These are phyloP conservation scores for Magnolia sinica DNA, from an alignment of 164 flowering plant species.

Conservation along the genomic window DNA sequence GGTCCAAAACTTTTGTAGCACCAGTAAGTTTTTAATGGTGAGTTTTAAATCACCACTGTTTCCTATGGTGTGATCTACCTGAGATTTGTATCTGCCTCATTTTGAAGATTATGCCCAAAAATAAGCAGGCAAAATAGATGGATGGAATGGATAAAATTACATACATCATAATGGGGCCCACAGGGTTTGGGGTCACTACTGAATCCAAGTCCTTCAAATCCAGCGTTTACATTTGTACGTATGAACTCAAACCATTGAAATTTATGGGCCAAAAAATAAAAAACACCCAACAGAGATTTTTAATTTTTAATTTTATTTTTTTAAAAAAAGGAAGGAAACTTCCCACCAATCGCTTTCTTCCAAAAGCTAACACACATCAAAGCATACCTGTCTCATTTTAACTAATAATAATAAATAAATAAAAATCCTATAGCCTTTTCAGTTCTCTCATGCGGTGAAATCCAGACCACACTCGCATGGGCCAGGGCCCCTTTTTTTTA, in stretches of 20 bases:
- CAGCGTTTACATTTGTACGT: neutral
- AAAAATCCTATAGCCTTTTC: conserved; percentile 4
- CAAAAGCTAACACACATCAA: conserved; percentile 25
- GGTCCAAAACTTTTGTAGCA: no score
- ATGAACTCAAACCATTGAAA: neutral
- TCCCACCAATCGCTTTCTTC: conserved; percentile 37
- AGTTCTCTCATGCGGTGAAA: conserved; percentile 20
- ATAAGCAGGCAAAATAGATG: no score
- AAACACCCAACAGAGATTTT: neutral
- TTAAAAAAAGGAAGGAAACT: conserved; percentile 14
- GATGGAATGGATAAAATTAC: no score
- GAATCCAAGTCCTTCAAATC: neutral
- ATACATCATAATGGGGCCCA: no score
- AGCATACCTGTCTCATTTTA: conserved; percentile 19
- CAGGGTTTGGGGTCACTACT: no score
- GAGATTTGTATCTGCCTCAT: no score
- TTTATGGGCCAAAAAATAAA: neutral
- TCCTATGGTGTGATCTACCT: no score
- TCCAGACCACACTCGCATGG: conserved; percentile 21
- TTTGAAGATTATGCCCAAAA: no score
- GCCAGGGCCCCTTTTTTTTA: neutral
- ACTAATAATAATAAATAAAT: conserved; percentile 5
- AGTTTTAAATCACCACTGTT: no score
- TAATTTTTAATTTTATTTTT: no score
- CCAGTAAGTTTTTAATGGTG: no score